Evolutionary conservation across 768 basidiomycete genomes (phyloP).

Genomic region (Boletus subparvulus): DNA sequence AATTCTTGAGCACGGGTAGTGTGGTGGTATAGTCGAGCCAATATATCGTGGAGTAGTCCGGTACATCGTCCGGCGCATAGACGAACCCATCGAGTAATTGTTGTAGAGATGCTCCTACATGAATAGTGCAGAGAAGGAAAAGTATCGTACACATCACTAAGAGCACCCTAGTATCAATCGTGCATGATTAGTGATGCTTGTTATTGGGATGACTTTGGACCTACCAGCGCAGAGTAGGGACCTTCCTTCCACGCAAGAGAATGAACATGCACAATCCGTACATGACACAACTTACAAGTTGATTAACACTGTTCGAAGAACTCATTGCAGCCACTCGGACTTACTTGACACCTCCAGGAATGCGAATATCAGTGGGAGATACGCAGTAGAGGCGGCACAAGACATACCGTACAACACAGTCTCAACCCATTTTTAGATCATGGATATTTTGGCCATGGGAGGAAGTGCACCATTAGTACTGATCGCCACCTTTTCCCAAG

Average conservation of each 20-base stretch:
- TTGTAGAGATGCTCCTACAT: not conserved
- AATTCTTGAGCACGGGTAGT: not conserved
- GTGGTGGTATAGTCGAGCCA: not conserved
- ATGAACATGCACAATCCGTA: not conserved
- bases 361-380: not conserved
- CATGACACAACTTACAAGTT: not conserved
- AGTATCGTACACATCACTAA: not conserved
- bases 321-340: not conserved
- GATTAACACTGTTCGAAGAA: not conserved
- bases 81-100: conserved; percentile 1
- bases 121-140: not conserved
- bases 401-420: not conserved
- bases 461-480: not conserved
- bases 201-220: not conserved
- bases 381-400: not conserved
- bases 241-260: not conserved
- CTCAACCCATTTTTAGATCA: not conserved
- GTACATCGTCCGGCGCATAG: not conserved
- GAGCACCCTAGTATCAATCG: not conserved
- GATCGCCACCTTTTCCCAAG: not conserved
- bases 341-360: not conserved
- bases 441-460: not conserved
- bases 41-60: not conserved
- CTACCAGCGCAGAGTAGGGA: not conserved
- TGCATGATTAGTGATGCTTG: not conserved